Evolutionary conservation across 208 protist species (phyloP), one percentile per base, ranked within the genome.

Genomic region (Leishmania gerbilli): DNA sequence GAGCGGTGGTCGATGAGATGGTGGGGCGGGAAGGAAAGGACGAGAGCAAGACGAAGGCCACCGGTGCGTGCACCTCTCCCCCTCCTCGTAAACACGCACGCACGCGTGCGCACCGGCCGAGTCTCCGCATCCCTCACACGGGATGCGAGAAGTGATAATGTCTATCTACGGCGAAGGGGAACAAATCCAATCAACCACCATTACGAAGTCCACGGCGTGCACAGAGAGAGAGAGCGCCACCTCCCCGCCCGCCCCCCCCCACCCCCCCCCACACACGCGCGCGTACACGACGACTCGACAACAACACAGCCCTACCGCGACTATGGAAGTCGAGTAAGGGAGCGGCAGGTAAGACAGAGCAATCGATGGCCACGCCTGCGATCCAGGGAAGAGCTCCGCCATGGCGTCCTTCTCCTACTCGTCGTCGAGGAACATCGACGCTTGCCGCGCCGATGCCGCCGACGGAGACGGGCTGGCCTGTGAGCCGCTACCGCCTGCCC

Each of bases 401-500:
- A 37, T 42, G 74, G 47, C 31, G 34, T 31, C 1, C 21, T 80
- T 79, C 4, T 17, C 24, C 65, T 81, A 87, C 71, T 95, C 93
- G 37, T 97, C 93, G 71, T 94, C 89, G 47, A 97, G 87, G 55
- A 94, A 93, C 72, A 92, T 89, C 27, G 88, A 93, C 0, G 87
- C 90, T 68, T 89, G 88, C 55, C 83, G 86, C 45, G 68, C 71
- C 34, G 65, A 60, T 11, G 71, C 72, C 47, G 67, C 77, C 37
- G 84, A n/a, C n/a, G 78, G 64, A 9, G 84, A 62, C 34, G 76
- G 55, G 21, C 76, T 84, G 45, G 60, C 27, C 55, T 21, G 74
- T 45, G 58, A 6, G 55, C 37, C 53, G 65, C 45, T 34, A 31
- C 21, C 40, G 62, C 51, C 15, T 21, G 3, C 67, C 7, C 71